Conservation (phyloP, 1,139 yeast species). For the Ogataea hybrid region DNA sequence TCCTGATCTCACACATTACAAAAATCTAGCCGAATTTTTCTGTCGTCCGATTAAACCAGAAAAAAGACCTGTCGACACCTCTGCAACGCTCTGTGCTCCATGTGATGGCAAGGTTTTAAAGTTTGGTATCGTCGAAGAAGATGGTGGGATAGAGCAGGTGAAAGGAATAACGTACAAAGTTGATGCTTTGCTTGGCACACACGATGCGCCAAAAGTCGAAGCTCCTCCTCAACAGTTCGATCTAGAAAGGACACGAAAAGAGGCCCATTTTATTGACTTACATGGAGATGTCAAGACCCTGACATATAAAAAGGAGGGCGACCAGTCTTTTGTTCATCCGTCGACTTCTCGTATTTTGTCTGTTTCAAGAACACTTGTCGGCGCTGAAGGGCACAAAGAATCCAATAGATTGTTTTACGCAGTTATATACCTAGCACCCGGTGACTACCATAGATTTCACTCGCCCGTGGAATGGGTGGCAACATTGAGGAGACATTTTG, state of each 20-base stretch:
- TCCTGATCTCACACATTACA: constrained; percentile 69
- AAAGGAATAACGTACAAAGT: constrained; percentile 94
- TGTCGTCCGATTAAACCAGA: constrained; percentile 81
- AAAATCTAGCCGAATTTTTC: constrained; percentile 87
- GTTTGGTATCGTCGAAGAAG: constrained; percentile 69
- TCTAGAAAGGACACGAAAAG: constrained; percentile 31
- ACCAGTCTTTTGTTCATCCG: constrained; percentile 41
- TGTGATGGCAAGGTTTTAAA: constrained; percentile 91
- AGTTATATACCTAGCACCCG: constrained; percentile 95
- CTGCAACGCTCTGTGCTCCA: constrained; percentile 75
- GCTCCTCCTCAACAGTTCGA: constrained; percentile 60
- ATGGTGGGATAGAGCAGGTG: constrained; percentile 92
- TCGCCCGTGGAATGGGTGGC: constrained; percentile 98
- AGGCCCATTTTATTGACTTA: constrained; percentile 21
- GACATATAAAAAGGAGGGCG: constrained; percentile 60
- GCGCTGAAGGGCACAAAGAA: constrained; percentile 10
- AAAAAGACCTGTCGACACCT: constrained; percentile 68
- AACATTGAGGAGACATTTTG: constrained; percentile 88
- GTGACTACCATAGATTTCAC: constrained; percentile 96
- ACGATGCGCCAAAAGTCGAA: constrained; percentile 42
- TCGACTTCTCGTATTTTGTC: constrained; percentile 31
- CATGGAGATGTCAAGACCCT: constrained; percentile 33
- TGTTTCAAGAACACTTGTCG: constrained; percentile 31
- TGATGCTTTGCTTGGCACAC: constrained; percentile 80
- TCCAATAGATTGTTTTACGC: constrained; percentile 76